phyloP scores from a whole-genome alignment of 2,329 filamentous ascomycete species.

The Diplodia scrobiculata region DNA sequence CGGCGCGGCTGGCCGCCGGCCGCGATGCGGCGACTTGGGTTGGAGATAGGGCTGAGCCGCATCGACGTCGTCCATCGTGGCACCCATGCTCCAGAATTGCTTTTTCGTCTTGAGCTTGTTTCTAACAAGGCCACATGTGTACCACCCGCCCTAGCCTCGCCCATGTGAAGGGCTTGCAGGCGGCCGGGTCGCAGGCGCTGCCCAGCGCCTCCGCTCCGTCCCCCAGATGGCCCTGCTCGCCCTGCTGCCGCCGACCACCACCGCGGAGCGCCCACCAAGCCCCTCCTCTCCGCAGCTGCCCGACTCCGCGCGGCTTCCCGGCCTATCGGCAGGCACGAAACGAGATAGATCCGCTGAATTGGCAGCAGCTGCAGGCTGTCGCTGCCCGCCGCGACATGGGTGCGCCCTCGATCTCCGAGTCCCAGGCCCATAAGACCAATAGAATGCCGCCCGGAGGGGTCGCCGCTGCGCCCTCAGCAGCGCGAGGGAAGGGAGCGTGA shows the following conservation, averaged over 20 bases:
- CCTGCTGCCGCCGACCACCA: not conserved
- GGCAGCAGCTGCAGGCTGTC: slow-evolving; percentile 25
- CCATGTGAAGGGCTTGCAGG: slow-evolving; percentile 19
- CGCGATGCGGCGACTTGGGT: slow-evolving; percentile 5
- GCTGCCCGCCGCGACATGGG: slow-evolving; percentile 26
- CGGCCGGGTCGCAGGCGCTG: slow-evolving; percentile 4
- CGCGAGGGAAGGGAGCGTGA: slow-evolving; percentile 20
- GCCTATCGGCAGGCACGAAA: slow-evolving; percentile 20
- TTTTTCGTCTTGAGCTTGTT: slow-evolving; percentile 28
- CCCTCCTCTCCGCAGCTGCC: not conserved
- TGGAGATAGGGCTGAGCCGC: slow-evolving; percentile 27
- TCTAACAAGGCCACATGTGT: slow-evolving; percentile 6
- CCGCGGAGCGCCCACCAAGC: not conserved
- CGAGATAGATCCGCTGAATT: slow-evolving; percentile 27
- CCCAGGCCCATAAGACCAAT: slow-evolving; percentile 20
- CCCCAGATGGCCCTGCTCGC: slow-evolving; percentile 8
- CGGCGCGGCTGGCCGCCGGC: slow-evolving; percentile 1
- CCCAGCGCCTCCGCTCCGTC: slow-evolving; percentile 17
- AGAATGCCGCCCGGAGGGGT: slow-evolving; percentile 20
- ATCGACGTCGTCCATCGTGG: slow-evolving; percentile 26
- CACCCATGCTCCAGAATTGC: slow-evolving; percentile 26
- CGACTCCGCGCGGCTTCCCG: slow-evolving; percentile 9
- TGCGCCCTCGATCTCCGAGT: slow-evolving; percentile 24
- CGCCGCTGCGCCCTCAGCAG: slow-evolving; percentile 13
- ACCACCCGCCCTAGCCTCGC: slow-evolving; percentile 14